phyloP scores from a whole-genome alignment of 2,329 filamentous ascomycete species.

The Gnomoniopsis sp. region DNA sequence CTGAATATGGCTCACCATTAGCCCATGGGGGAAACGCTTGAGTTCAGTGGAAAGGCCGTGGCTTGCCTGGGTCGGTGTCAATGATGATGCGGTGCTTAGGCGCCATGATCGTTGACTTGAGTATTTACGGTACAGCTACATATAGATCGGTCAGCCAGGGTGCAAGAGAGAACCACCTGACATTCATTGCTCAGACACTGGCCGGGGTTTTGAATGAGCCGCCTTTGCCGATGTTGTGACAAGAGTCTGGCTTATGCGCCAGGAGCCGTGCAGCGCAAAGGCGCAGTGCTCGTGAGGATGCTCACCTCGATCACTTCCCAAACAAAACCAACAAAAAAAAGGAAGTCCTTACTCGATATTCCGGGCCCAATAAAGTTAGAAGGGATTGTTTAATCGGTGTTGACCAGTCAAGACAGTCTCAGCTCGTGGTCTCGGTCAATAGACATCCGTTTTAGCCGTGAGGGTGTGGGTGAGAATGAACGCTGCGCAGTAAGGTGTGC shows the following conservation, averaged over 20 bases:
- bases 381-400: neutral
- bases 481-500: neutral
- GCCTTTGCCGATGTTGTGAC: neutral
- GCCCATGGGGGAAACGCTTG: neutral
- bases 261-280: neutral
- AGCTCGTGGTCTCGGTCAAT: neutral
- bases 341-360: neutral
- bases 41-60: neutral
- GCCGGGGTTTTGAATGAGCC: neutral
- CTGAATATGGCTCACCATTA: conserved; percentile 35
- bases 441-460: neutral
- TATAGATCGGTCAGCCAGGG: no score
- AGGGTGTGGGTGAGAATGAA: neutral
- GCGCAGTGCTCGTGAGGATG: neutral
- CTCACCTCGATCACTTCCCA: neutral
- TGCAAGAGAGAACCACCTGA: neutral
- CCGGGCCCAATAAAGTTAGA: no score
- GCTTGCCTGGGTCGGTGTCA: conserved; percentile 82
- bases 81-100: conserved; percentile 81
- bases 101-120: conserved; percentile 46
- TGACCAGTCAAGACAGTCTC: neutral
- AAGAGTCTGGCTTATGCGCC: neutral
- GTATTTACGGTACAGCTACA: neutral
- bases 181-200: neutral
- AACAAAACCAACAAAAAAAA: no score